Conservation (phyloP, 352 stramenopile genomes). For the Phytophthora cactorum region DNA sequence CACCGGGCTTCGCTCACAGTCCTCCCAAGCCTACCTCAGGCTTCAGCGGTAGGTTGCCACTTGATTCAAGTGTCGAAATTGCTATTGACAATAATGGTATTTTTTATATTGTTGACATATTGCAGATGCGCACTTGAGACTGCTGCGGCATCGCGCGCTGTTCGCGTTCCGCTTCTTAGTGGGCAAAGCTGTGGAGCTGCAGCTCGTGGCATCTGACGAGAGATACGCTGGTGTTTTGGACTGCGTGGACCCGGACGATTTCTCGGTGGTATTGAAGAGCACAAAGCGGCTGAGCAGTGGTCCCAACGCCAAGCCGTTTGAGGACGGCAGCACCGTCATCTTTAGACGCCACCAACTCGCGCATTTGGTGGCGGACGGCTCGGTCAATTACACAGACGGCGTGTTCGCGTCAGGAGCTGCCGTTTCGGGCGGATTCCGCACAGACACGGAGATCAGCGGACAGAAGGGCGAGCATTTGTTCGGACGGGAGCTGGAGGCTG, state of each 20-base stretch:
- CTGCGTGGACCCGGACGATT: conserved; percentile 86
- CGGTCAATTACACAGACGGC: conserved; percentile 67
- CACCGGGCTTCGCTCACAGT: conserved; percentile 34
- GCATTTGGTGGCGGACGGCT: conserved; percentile 64
- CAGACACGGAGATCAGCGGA: conserved; percentile 93
- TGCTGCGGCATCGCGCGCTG: conserved; percentile 78
- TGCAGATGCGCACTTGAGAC: conserved; percentile 64
- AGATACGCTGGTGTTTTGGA: conserved; percentile 80
- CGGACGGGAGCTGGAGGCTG: conserved; percentile 68
- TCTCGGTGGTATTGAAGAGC: conserved; percentile 84
- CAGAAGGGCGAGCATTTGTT: conserved; percentile 70
- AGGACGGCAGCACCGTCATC: conserved; percentile 78
- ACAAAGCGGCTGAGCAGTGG: conserved; percentile 46
- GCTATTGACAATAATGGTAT: conserved; percentile 2
- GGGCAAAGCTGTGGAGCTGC: conserved; percentile 76
- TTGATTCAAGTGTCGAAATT: neutral
- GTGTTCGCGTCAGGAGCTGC: conserved; percentile 34
- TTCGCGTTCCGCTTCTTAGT: conserved; percentile 87
- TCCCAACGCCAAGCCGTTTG: conserved; percentile 53
- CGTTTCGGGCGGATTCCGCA: conserved; percentile 57
- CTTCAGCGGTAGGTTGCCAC: conserved; percentile 53
- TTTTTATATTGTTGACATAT: conserved; percentile 6
- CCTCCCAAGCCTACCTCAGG: conserved; percentile 22
- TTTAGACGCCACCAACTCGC: conserved; percentile 74
- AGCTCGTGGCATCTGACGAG: conserved; percentile 56